These are phyloP conservation scores for Ceratocystis huliohia DNA, from an alignment of 2,329 filamentous ascomycete species.

Conservation along the genomic window DNA sequence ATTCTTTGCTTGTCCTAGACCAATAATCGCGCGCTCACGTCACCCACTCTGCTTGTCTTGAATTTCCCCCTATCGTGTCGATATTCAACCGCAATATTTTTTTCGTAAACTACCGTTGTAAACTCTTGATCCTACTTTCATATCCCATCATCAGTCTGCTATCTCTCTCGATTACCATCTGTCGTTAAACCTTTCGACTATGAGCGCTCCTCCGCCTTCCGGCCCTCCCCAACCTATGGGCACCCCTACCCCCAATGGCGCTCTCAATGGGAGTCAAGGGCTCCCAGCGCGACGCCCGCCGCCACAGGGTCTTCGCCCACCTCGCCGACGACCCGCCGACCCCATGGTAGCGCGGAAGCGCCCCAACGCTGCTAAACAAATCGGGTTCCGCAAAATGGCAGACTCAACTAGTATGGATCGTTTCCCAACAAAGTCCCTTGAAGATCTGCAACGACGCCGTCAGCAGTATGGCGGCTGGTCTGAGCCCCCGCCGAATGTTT, in stretches of 20 bases:
- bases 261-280: background rate
- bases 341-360: slow-evolving; percentile 20
- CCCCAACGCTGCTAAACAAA: slow-evolving; percentile 15
- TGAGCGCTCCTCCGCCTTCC: slow-evolving; percentile 34
- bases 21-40: background rate
- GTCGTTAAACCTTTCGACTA: slow-evolving; percentile 24
- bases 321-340: slow-evolving; percentile 18
- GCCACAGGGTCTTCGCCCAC: slow-evolving; percentile 18
- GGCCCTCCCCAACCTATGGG: slow-evolving; percentile 26
- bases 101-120: background rate
- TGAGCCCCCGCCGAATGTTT: slow-evolving; percentile 35
- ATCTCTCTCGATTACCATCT: background rate
- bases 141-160: background rate
- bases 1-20: background rate
- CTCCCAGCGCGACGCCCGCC: slow-evolving; percentile 16
- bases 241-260: slow-evolving; percentile 21
- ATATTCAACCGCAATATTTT: background rate
- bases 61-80: background rate
- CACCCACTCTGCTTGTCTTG: background rate
- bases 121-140: background rate
- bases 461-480: slow-evolving; percentile 46
- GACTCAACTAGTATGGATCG: slow-evolving; percentile 15
- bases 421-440: slow-evolving; percentile 13
- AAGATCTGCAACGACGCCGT: slow-evolving; percentile 31
- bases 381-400: slow-evolving; percentile 19